phyloP scores from a whole-genome alignment of 345 rosid species.

The Acer campestre region DNA sequence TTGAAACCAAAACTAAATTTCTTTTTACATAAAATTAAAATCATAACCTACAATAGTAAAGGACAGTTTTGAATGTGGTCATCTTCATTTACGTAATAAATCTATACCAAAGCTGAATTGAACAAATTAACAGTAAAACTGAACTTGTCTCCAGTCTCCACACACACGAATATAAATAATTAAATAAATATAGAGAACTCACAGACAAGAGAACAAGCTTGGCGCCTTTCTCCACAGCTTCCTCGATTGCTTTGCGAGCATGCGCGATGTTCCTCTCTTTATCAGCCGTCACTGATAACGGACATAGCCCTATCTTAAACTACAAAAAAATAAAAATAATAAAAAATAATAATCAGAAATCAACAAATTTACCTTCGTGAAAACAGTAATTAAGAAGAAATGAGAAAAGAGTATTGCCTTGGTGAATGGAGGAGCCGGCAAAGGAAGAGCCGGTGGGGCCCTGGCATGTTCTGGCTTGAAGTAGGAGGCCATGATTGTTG shows the following conservation, averaged over 20 bases:
- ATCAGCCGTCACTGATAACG: slow-evolving; percentile 69
- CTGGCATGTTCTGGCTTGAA: slow-evolving; percentile 83
- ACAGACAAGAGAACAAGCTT: slow-evolving; percentile 84
- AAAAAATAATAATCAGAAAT: slow-evolving; percentile 4
- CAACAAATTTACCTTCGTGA: background rate
- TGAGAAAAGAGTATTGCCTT: slow-evolving; percentile 37
- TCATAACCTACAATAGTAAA: too few species aligned
- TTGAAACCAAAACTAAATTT: background rate
- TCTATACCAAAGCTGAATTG: background rate
- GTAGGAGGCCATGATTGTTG: slow-evolving; percentile 58
- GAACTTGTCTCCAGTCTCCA: too few species aligned
- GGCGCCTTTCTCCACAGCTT: slow-evolving; percentile 77
- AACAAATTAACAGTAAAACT: background rate
- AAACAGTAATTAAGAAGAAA: background rate
- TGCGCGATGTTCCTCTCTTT: slow-evolving; percentile 80
- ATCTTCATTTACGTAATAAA: background rate
- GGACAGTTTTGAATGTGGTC: background rate
- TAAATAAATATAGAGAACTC: slow-evolving; percentile 21
- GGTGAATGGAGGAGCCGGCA: slow-evolving; percentile 69
- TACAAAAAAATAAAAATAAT: slow-evolving; percentile 18
- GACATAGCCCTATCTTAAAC: slow-evolving; percentile 90
- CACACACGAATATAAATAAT: background rate
- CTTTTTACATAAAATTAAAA: too few species aligned
- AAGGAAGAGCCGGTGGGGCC: slow-evolving; percentile 72
- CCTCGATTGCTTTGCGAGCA: slow-evolving; percentile 63